Base-by-base conservation (phyloP, 1,284 basidiomycete species). In the Leccinum ponderosum region DNA sequence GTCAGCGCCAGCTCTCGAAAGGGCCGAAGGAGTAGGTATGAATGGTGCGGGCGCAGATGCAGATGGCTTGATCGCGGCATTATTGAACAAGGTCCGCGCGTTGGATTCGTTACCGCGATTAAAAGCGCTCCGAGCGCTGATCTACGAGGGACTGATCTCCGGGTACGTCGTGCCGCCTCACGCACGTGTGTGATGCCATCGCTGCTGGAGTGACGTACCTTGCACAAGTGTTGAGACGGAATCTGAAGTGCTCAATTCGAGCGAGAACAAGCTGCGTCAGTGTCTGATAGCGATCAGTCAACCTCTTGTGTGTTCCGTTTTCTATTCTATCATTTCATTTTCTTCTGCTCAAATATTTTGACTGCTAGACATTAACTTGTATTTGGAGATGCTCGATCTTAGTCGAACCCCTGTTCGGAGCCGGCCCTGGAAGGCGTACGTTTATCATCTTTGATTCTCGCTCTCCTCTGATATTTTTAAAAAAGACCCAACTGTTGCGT, bases 171-270 rank as follows among this genome's bases (percentile, higher is more conserved):
- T 44, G 17, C 17, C 42, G 2, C 17, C 5, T 1, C 4, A 22
- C 25, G 22, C 47, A 22, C 17, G 20, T 48, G 37, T 25, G 22
- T 22, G 4, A 14, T 17, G 14, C n/a, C 15, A 8, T 9, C 9
- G 20, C 20, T 47, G 42, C 76, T 56, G 95, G 96, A 0, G 90
- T 98, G 25, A 87, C 86, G 0, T 97, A 97, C 73, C 86, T 98
- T 44, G 91, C 95, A 0, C 95, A 98, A 76, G 96, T 98, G 0
- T 79, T 98, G 63, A 39, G 14, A 75, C 87, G 96, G 48, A 99
- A 99, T 75, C 83, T 99, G 44, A 96, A 96, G 91, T 98, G 12
- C 83, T 98, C 35, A 98, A 98, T 73, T 76, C 98, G 54, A 91
- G 91, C 70, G 95, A 98, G 72, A 98, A 98, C 76, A 93, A 90